Evolutionary conservation across 169 alveolate genomes (phyloP).

Genomic region (Plasmodium fragile): DNA sequence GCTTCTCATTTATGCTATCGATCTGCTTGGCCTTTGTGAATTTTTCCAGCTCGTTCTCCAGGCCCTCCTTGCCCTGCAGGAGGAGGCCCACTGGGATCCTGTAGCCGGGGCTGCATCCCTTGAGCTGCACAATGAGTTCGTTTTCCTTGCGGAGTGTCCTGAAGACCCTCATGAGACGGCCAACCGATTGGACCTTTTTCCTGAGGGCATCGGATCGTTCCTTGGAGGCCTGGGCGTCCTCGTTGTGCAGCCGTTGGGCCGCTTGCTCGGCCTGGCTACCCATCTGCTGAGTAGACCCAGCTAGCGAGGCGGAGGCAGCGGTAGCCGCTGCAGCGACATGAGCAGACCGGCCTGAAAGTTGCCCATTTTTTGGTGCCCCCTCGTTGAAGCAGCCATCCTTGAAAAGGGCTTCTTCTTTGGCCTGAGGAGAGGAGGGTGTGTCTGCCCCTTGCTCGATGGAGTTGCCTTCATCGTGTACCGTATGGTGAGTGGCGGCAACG

Average conservation of each 20-base stretch:
- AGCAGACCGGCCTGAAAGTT: neutral
- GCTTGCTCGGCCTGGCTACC: neutral
- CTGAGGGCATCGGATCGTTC: constrained; percentile 89
- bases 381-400: neutral
- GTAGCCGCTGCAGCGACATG: too few species aligned
- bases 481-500: neutral
- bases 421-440: neutral
- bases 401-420: neutral
- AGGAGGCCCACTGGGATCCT: constrained; percentile 95
- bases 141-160: constrained; percentile 91
- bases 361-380: neutral
- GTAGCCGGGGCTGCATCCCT: constrained; percentile 96
- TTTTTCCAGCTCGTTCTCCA: constrained; percentile 87
- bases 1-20: constrained; percentile 88
- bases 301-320: too few species aligned
- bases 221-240: constrained; percentile 68
- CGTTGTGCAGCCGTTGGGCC: neutral
- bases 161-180: constrained; percentile 83
- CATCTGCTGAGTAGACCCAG: neutral
- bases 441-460: neutral
- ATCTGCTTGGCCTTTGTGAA: constrained; percentile 86
- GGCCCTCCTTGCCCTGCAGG: constrained; percentile 92
- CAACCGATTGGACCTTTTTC: constrained; percentile 91
- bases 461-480: neutral
- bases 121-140: constrained; percentile 92